phyloP scores from a whole-genome alignment of 495 filamentous ascomycete genomes.

The Glarea lozoyensis region DNA sequence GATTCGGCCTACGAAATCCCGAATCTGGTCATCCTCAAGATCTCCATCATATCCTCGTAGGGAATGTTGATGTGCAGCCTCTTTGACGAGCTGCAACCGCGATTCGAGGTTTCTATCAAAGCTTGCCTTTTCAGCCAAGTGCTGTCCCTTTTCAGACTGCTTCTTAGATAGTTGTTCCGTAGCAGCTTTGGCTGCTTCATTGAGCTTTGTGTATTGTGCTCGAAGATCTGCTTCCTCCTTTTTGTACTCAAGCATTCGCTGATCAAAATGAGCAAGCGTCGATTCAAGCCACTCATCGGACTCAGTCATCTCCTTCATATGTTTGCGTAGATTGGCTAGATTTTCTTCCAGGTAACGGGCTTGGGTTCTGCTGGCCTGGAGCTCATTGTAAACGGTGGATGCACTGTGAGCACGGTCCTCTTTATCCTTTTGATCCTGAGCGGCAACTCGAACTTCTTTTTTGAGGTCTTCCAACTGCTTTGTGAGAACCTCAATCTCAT shows the following conservation, averaged over 20 bases:
- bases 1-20: slow-evolving; percentile 69
- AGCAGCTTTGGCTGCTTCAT: slow-evolving; percentile 47
- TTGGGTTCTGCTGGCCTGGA: slow-evolving; percentile 68
- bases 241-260: slow-evolving; percentile 54
- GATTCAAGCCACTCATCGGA: slow-evolving; percentile 69
- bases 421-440: slow-evolving; percentile 34
- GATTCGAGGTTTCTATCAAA: slow-evolving; percentile 69
- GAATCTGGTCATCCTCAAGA: slow-evolving; percentile 62
- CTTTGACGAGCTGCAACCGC: slow-evolving; percentile 64
- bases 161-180: slow-evolving; percentile 57
- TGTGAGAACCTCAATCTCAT: slow-evolving; percentile 64
- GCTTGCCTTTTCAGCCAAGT: slow-evolving; percentile 75
- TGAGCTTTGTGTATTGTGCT: slow-evolving; percentile 53
- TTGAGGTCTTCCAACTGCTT: slow-evolving; percentile 47
- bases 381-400: slow-evolving; percentile 48
- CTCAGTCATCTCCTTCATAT: slow-evolving; percentile 67
- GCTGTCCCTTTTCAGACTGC: slow-evolving; percentile 73
- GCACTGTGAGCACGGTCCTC: slow-evolving; percentile 35
- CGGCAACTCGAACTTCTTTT: slow-evolving; percentile 41
- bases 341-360: slow-evolving; percentile 46
- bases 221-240: slow-evolving; percentile 54
- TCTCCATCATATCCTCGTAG: slow-evolving; percentile 78
- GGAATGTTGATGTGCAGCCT: slow-evolving; percentile 68
- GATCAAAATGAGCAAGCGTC: slow-evolving; percentile 73
- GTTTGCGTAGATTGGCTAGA: slow-evolving; percentile 56